These are phyloP conservation scores for Apiotrichum siamense DNA, from an alignment of 1,284 basidiomycete species.

Conservation along the genomic window DNA sequence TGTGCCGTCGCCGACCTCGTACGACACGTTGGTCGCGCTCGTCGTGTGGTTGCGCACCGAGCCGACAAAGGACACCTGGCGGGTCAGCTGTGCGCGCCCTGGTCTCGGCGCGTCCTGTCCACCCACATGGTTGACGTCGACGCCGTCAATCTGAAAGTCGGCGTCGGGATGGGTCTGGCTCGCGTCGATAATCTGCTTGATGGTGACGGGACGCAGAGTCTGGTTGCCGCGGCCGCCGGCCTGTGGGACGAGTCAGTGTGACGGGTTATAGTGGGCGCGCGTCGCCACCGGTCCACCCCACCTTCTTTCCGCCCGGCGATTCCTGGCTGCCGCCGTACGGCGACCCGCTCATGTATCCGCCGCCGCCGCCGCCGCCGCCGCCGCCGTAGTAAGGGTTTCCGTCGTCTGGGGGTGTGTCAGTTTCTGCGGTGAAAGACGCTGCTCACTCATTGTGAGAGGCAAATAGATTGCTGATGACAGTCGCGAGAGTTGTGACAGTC, in stretches of 20 bases:
- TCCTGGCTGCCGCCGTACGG: constrained; percentile 40
- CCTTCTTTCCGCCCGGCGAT: constrained; percentile 35
- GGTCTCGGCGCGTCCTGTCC: too few species aligned
- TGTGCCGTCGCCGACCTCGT: constrained; percentile 81
- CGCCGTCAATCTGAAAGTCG: constrained; percentile 75
- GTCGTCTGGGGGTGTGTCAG: constrained; percentile 28
- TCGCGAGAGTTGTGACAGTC: constrained; percentile 1
- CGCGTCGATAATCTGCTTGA: constrained; percentile 71
- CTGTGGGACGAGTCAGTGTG: too few species aligned
- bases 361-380: constrained; percentile 28
- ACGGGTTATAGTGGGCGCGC: too few species aligned
- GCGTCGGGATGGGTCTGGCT: constrained; percentile 79
- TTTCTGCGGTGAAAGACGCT: rapidly evolving
- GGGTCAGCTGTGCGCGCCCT: neutral
- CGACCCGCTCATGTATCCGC: constrained; percentile 33
- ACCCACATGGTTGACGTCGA: constrained; percentile 57
- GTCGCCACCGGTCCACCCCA: constrained; percentile 3
- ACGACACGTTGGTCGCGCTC: constrained; percentile 76
- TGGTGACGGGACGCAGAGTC: constrained; percentile 77
- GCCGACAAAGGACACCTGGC: constrained; percentile 62
- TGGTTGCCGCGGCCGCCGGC: constrained; percentile 49
- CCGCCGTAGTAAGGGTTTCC: constrained; percentile 43
- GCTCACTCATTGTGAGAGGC: constrained; percentile 10
- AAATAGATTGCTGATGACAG: neutral
- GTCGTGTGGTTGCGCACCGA: constrained; percentile 64